Percentiles rank a stretch among this genome's conserved stretches.
These are phyloP conservation scores for Nakaseomyces nivariensis DNA, from an alignment of 1,139 yeast genomes.

Conservation along the genomic window DNA sequence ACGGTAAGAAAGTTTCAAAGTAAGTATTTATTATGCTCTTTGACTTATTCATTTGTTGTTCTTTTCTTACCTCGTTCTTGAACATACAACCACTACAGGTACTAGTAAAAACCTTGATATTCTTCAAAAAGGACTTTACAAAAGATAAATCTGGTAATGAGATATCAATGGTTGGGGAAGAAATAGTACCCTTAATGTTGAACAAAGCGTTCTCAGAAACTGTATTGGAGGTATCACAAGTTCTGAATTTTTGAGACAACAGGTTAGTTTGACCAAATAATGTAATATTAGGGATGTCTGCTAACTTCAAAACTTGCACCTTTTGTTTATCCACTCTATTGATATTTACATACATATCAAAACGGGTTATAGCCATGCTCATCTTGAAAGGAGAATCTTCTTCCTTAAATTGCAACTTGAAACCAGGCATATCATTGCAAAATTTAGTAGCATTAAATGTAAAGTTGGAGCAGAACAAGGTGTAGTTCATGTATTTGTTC, in stretches of 20 bases:
- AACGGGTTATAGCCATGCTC: slow-evolving; percentile 33
- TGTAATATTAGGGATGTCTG: slow-evolving; percentile 45
- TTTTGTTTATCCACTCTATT: slow-evolving; percentile 19
- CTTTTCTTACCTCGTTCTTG: slow-evolving; percentile 17
- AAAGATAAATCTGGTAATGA: slow-evolving; percentile 29
- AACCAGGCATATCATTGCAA: slow-evolving; percentile 42
- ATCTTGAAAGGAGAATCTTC: slow-evolving; percentile 47
- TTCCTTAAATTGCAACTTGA: slow-evolving; percentile 43
- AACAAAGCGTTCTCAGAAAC: neutral
- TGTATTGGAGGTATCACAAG: slow-evolving; percentile 28
- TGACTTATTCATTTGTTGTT: slow-evolving; percentile 9
- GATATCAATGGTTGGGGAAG: slow-evolving; percentile 36
- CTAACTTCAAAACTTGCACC: slow-evolving; percentile 31
- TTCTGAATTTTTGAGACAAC: slow-evolving; percentile 36
- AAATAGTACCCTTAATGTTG: slow-evolving; percentile 40
- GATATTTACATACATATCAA: slow-evolving; percentile 36
- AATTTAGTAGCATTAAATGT: slow-evolving; percentile 25
- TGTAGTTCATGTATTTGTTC: slow-evolving; percentile 16
- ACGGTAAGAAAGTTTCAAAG: slow-evolving; percentile 23
- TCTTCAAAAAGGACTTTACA: slow-evolving; percentile 26
- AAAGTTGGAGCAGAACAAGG: slow-evolving; percentile 19
- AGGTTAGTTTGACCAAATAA: slow-evolving; percentile 48
- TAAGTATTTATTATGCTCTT: slow-evolving; percentile 8
- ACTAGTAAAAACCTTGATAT: slow-evolving; percentile 22
- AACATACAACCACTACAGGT: slow-evolving; percentile 8